phyloP scores from a whole-genome alignment of 352 stramenopile species.

The Pythium rhizo-oryzae region DNA sequence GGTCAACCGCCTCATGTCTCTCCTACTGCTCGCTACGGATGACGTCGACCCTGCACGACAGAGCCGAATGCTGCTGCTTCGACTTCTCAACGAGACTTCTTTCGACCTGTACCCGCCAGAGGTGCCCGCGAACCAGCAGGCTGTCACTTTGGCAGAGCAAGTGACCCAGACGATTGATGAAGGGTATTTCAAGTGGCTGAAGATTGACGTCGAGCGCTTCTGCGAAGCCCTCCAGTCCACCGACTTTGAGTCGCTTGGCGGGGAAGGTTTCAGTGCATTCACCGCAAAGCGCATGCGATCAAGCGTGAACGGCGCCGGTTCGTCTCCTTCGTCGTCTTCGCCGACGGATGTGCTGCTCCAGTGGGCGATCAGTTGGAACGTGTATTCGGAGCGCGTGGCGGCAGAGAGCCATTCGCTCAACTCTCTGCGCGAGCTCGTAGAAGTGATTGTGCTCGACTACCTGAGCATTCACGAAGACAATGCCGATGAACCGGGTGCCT shows the following conservation, averaged over 20 bases:
- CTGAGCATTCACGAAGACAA: constrained; percentile 50
- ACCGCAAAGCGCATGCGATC: constrained; percentile 71
- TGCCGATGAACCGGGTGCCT: constrained; percentile 26
- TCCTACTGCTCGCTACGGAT: constrained; percentile 47
- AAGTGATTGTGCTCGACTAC: constrained; percentile 83
- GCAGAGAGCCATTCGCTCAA: constrained; percentile 81
- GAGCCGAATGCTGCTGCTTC: constrained; percentile 70
- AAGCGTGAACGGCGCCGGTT: constrained; percentile 35
- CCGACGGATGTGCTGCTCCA: constrained; percentile 39
- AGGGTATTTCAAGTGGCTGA: constrained; percentile 82
- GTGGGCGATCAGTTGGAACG: constrained; percentile 85
- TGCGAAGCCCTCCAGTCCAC: constrained; percentile 61
- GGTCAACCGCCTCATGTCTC: constrained; percentile 63
- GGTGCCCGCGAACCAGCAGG: constrained; percentile 71
- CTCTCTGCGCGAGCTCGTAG: constrained; percentile 73
- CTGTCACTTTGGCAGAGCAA: constrained; percentile 70
- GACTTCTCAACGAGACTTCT: constrained; percentile 64
- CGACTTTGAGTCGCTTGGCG: constrained; percentile 49
- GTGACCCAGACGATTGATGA: constrained; percentile 55
- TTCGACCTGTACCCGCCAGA: constrained; percentile 62
- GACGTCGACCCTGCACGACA: constrained; percentile 40
- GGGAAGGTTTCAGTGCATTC: constrained; percentile 43
- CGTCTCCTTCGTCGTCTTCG: constrained; percentile 46
- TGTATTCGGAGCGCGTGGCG: constrained; percentile 82
- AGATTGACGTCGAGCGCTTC: constrained; percentile 79